A percentile compares a stretch with the other conserved stretches of the same genome.
These are phyloP conservation scores for Kuraishia hungarica DNA, from an alignment of 805 yeast species.

Conservation along the genomic window DNA sequence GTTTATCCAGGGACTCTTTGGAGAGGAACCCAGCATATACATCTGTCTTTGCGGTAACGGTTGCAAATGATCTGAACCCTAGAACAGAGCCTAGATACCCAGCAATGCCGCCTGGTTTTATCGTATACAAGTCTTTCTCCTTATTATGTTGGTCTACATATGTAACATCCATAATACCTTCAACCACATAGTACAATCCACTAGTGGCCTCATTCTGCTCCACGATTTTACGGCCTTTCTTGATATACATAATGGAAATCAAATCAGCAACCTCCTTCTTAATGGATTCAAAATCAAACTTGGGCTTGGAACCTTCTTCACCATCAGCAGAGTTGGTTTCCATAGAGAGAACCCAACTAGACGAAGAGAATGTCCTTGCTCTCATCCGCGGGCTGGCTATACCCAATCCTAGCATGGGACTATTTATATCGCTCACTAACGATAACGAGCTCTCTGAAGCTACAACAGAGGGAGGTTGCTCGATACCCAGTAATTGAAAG, in stretches of 20 bases:
- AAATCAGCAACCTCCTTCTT: conserved; percentile 51
- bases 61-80: conserved; percentile 72
- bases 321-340: not conserved
- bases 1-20: conserved; percentile 47
- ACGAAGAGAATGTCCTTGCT: not conserved
- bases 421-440: not conserved
- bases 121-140: conserved; percentile 43
- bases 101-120: conserved; percentile 73
- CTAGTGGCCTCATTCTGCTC: conserved; percentile 57
- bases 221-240: conserved; percentile 48
- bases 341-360: not conserved
- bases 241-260: conserved; percentile 45
- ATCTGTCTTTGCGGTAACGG: conserved; percentile 52
- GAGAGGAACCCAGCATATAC: conserved; percentile 68
- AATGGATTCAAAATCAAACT: conserved; percentile 35
- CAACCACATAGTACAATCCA: conserved; percentile 75
- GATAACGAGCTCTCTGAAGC: not conserved
- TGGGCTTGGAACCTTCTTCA: not conserved
- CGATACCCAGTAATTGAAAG: conserved; percentile 60
- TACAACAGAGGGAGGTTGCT: conserved; percentile 11
- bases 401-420: not conserved
- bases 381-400: not conserved
- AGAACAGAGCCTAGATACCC: conserved; percentile 80
- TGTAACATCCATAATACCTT: conserved; percentile 65
- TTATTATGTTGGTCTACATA: conserved; percentile 26